These are phyloP conservation scores for Tricholoma terreum DNA, from an alignment of 768 basidiomycete genomes.

Conservation along the genomic window DNA sequence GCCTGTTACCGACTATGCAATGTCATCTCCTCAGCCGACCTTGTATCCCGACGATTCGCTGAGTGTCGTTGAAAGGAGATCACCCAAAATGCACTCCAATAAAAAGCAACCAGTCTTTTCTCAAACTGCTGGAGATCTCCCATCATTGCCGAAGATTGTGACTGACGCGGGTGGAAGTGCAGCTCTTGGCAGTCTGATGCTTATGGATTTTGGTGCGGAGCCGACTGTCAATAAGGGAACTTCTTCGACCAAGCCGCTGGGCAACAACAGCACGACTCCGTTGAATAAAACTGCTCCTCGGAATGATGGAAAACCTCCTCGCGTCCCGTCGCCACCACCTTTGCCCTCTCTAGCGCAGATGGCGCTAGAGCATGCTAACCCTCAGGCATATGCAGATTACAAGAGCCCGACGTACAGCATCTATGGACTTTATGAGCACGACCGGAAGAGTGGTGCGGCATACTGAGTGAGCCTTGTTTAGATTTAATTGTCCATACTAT, in stretches of 20 bases:
- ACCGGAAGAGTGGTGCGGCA: conserved; percentile 46
- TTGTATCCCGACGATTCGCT: conserved; percentile 73
- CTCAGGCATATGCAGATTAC: conserved; percentile 62
- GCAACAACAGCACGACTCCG: conserved; percentile 13
- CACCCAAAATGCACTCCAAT: conserved; percentile 4
- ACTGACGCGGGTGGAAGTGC: conserved; percentile 41
- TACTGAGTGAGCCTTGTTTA: conserved; percentile 1
- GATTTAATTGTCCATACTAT: background rate
- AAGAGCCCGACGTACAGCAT: conserved; percentile 83
- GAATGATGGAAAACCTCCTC: conserved; percentile 62
- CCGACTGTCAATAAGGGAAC: conserved; percentile 4
- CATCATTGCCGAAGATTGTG: conserved; percentile 17
- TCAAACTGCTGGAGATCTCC: conserved; percentile 22
- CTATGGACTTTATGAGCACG: conserved; percentile 67
- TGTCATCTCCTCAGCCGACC: conserved; percentile 55
- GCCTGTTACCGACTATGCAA: conserved; percentile 33
- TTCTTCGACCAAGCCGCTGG: conserved; percentile 34
- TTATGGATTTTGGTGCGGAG: conserved; percentile 47
- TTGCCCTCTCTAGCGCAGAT: conserved; percentile 75
- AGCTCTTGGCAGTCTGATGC: conserved; percentile 57
- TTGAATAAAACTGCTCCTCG: conserved; percentile 10
- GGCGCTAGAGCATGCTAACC: conserved; percentile 63
- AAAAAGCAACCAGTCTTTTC: background rate
- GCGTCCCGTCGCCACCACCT: conserved; percentile 76
- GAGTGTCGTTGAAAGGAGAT: conserved; percentile 48